Evolutionary conservation across 257 asterid genomes (phyloP).

Genomic region (Henckelia pumila): DNA sequence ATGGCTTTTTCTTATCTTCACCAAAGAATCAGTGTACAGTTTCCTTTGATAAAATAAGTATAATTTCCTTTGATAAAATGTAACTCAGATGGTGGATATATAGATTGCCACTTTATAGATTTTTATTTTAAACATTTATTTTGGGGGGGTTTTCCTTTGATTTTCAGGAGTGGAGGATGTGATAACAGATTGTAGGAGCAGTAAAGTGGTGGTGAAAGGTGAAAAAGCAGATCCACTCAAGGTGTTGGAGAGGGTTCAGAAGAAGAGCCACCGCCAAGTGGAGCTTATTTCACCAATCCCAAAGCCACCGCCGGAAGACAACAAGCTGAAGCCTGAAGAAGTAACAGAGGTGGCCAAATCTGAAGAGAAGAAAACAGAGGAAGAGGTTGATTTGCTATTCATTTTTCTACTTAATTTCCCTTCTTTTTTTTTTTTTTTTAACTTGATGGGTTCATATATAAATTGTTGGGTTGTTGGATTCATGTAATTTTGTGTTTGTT

Average conservation of each 20-base stretch:
- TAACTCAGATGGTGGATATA: too few relatives aligned
- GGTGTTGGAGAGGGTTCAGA: conserved; percentile 75
- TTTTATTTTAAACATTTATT: neutral
- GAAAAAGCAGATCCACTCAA: conserved; percentile 92
- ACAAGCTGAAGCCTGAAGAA: conserved; percentile 48
- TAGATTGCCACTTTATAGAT: neutral
- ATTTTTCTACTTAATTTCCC: neutral
- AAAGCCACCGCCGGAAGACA: conserved; percentile 43
- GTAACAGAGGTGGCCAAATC: conserved; percentile 37
- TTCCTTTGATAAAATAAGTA: too few relatives aligned
- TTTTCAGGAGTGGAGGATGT: conserved; percentile 84
- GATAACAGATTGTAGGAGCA: conserved; percentile 65
- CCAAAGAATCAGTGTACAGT: neutral
- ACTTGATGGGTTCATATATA: too few relatives aligned
- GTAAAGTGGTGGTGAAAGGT: conserved; percentile 87
- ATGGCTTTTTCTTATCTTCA: neutral
- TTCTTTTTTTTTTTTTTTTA: too few relatives aligned
- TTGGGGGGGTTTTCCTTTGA: too few relatives aligned
- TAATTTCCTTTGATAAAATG: too few relatives aligned
- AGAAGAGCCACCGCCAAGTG: conserved; percentile 92
- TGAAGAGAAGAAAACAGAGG: conserved; percentile 67
- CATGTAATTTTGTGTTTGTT: neutral
- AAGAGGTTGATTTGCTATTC: conserved; percentile 57
- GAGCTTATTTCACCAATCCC: conserved; percentile 84
- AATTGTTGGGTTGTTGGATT: neutral